These are phyloP conservation scores for Diaporthe sp. DNA, from an alignment of 2,329 filamentous ascomycete genomes.

Conservation along the genomic window DNA sequence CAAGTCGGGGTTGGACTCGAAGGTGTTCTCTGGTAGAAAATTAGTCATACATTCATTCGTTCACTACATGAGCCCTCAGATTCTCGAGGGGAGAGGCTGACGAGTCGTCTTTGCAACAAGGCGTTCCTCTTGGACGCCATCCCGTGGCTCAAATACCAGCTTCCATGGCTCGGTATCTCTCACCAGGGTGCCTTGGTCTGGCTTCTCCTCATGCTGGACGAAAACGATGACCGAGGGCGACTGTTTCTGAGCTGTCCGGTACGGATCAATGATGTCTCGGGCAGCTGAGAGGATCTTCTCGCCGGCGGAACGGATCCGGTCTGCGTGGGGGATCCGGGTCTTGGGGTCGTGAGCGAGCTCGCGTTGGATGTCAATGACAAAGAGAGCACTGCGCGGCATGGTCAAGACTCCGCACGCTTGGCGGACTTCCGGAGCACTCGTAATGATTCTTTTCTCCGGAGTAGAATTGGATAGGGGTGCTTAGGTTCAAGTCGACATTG, in stretches of 20 bases:
- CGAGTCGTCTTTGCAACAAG: conserved; percentile 47
- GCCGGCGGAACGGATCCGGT: conserved; percentile 42
- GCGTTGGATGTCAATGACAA: conserved; percentile 51
- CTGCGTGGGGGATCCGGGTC: conserved; percentile 45
- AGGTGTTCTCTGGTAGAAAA: conserved; percentile 43
- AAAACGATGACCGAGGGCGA: conserved; percentile 43
- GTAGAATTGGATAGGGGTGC: neutral
- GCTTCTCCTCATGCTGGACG: conserved; percentile 48
- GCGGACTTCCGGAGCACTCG: neutral
- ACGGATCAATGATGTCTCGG: conserved; percentile 39
- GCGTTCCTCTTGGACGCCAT: conserved; percentile 41
- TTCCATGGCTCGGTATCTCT: conserved; percentile 45
- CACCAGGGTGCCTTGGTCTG: conserved; percentile 43
- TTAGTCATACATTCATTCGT: neutral
- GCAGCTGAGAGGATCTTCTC: conserved; percentile 43
- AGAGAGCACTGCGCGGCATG: conserved; percentile 45
- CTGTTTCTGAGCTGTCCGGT: neutral
- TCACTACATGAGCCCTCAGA: neutral
- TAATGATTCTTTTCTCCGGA: neutral
- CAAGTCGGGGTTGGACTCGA: conserved; percentile 48
- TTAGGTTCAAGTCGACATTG: neutral
- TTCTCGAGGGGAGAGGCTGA: conserved; percentile 33
- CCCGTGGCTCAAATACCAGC: conserved; percentile 46
- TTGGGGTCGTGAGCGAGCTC: conserved; percentile 44
- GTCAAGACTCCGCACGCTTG: neutral